Evolutionary conservation across 23 red algal genomes (phyloP), one percentile per base, ranked within the genome.

Genomic region (Gracilaria domingensis): DNA sequence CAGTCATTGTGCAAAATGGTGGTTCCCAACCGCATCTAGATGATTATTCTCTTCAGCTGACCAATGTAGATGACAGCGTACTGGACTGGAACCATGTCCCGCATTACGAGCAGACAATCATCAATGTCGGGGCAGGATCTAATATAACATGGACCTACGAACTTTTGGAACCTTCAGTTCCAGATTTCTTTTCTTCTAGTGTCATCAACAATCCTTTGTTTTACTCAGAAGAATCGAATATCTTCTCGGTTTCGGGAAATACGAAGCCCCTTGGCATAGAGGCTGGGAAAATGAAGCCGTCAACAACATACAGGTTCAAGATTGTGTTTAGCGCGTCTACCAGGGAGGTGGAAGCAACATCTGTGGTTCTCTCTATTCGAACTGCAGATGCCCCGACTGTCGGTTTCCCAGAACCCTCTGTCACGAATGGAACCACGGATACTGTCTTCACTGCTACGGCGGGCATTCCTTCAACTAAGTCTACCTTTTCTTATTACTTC

Each of bases 401-500:
- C 44, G 48, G 75, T 24, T 82, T 88, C 16, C 42, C 82, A 30
- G 53, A 83, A 26, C 84, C 92, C 12, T 35, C 82, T 34, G 64
- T 94, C 18, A 87, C 75, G 60, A 75, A 87, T 57, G 84, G 83
- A 64, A 91, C 87, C 16, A 56, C 37, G 7, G 53, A 59, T 21
- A 75, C 92, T 5, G 54, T 59, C 21, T 87, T 87, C 75, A 88
- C 92, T 12, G 74, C 84, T 1, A 94, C 75, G 37, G 92, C 92
- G 23, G 92, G 83, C 48, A 77, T 84, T 40, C 83, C 92, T 30
- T 61, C 51, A 0, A 73, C 56, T 0, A 70, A 64, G 17, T 42
- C 78, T 30, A 50, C 56, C 35, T 94, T 88, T 72, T 75, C 82
- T 8, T 94, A 94, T 49, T 94, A 87, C 75, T 94, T 94, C 38